Conservation (phyloP, 2,329 filamentous ascomycete genomes). For the Stenocarpella maydis region DNA sequence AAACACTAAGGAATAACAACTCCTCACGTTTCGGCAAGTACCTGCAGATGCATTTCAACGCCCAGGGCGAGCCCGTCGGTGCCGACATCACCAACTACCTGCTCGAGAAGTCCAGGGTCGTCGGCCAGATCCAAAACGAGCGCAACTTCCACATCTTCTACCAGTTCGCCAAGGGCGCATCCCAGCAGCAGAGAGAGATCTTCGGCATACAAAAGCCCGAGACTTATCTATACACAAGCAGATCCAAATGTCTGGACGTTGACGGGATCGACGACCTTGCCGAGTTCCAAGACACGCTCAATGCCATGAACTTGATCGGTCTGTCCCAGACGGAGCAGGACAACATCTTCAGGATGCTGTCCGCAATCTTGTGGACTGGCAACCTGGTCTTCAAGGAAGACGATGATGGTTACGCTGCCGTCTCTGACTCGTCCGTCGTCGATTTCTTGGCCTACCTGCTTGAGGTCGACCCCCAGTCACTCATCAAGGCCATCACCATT, state of each 20-base stretch:
- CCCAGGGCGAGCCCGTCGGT: constrained; percentile 88
- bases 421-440: constrained; percentile 88
- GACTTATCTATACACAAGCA: constrained; percentile 92
- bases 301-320: constrained; percentile 95
- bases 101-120: constrained; percentile 92
- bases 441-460: constrained; percentile 95
- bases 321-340: constrained; percentile 89
- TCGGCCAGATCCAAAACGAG: constrained; percentile 94
- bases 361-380: constrained; percentile 91
- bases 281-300: constrained; percentile 88
- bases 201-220: constrained; percentile 92
- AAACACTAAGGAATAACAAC: constrained; percentile 98
- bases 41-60: constrained; percentile 95
- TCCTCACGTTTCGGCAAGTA: constrained; percentile 99
- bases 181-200: constrained; percentile 83
- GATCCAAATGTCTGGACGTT: constrained; percentile 93
- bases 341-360: constrained; percentile 94
- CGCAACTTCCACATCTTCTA: constrained; percentile 99
- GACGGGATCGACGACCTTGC: constrained; percentile 90
- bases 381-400: constrained; percentile 93
- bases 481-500: constrained; percentile 88
- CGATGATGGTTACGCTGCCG: constrained; percentile 85
- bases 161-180: constrained; percentile 95
- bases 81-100: constrained; percentile 99
- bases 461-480: constrained; percentile 81